Evolutionary conservation across 2,329 filamentous ascomycete genomes (phyloP), one percentile per base, ranked within the genome.

Genomic region (Penicillium glabrum): DNA sequence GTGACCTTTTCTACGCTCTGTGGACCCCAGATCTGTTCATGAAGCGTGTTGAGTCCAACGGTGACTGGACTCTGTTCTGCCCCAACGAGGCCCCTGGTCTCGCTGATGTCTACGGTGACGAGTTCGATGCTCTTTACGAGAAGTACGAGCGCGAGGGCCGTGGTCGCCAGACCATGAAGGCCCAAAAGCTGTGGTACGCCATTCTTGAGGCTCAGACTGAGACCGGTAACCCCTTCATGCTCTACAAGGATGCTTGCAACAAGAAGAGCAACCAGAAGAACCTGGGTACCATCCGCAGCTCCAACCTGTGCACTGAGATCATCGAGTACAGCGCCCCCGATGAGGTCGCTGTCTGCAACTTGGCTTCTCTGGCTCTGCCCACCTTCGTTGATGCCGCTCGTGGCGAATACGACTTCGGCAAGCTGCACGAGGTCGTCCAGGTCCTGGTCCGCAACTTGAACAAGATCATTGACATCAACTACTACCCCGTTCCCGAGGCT

Each of bases 211-310:
- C 95, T 49, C 95, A 99, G 82, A 98, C 93, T 33, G 95, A 99
- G 86, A 99, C 95, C 46, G 95, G 95, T 68, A 98, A 96, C 79
- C 95, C 95, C 48, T 99, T 96, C 81, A 99, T 99, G 91, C 88
- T 98, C 59, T 99, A 99, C 88, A 99, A 99, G 84, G 95, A 99
- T 79, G 85, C 88, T 71, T 93, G 90, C 86, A 99, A 99, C 86
- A 87, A 87, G 76, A 99, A 99, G 89, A 97, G 93, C 84, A 99
- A 99, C 86, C 95, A 99, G 82, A 98, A 99, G 89, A 99, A 99
- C 80, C 84, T 99, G 31, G 95, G 95, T 65, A 97, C 93, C 61
- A 99, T 99, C 69, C 92, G 92, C 77, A 97, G 91, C 83, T 99
- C 95, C 72, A 99, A 99, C 78, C 84, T 99, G 48, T 99, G 95